These are phyloP conservation scores for Mycena filopes DNA, from an alignment of 768 basidiomycete genomes.

Conservation along the genomic window DNA sequence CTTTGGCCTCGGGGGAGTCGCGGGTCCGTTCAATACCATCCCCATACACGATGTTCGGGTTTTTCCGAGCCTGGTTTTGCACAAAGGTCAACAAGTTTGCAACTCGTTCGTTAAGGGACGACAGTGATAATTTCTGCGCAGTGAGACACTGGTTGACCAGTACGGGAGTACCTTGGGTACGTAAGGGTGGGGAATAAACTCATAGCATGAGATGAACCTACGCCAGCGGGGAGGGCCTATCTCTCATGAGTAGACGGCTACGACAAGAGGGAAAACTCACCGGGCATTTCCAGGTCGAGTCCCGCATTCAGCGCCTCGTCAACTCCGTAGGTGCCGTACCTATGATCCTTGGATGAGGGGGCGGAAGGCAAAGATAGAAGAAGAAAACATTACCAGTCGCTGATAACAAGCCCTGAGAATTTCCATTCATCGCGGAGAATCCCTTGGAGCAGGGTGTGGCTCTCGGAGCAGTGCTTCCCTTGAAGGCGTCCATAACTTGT, in stretches of 20 bases:
- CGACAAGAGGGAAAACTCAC: too few relatives aligned
- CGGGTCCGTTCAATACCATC: conserved; percentile 68
- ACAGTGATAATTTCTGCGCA: conserved; percentile 59
- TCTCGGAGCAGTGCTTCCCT: conserved; percentile 78
- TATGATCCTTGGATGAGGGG: conserved; percentile 37
- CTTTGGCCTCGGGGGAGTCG: conserved; percentile 61
- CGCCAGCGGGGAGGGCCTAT: conserved; percentile 81
- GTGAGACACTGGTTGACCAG: conserved; percentile 49
- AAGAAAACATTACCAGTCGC: conserved; percentile 69
- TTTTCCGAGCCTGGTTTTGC: conserved; percentile 64
- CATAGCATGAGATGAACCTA: conserved; percentile 39
- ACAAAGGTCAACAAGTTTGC: conserved; percentile 63
- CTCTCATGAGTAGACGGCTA: too few relatives aligned
- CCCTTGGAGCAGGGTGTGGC: conserved; percentile 63
- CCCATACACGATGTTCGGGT: conserved; percentile 70
- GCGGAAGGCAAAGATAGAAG: not conserved
- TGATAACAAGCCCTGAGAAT: conserved; percentile 76
- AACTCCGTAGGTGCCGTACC: conserved; percentile 81
- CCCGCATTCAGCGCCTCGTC: conserved; percentile 77
- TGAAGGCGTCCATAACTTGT: conserved; percentile 78
- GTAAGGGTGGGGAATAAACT: not conserved
- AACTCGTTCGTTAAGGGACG: conserved; percentile 62
- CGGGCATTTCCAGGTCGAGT: conserved; percentile 83
- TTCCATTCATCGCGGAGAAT: conserved; percentile 83
- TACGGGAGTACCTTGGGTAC: conserved; percentile 35